Base-by-base conservation (phyloP, 345 rosid genomes). In the Eucalyptus decipiens region DNA sequence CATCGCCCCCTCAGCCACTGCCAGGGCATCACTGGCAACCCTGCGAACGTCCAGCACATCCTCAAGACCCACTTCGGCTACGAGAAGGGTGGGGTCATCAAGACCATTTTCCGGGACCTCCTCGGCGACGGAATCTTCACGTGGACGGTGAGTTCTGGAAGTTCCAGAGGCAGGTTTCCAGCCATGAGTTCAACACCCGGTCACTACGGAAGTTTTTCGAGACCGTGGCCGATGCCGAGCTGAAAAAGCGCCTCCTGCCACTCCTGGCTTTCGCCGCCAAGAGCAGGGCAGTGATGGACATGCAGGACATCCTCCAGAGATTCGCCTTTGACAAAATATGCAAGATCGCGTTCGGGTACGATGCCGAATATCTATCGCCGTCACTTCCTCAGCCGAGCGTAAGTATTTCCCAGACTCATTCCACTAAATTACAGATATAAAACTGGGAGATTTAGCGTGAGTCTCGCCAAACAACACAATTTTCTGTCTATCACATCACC, bases 81-180 rank as follows among this genome's bases (percentile, higher is more conserved):
- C 88, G 97, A 94, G 2, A 96, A 91, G 92, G 96, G 96, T 2
- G 30, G 91, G 8, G 91, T 93, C 21, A 93, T 91, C 92, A 92
- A 89, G 89, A 90, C 91, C 88, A 86, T 92, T 2, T 94, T 94
- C 30, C 7, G 14, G 80, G 94, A 95, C 30, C 67, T 93, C 42
- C 90, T 96, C 56, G 95, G 98, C 49, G 92, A 94, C 52, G 96
- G 96, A 28, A 94, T 96, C 86, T 94, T 95, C 92, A 93, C 11
- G 87, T 91, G 0, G 96, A 95, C 89, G 89, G 69, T 2, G 96
- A 92, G 56, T 37, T 88, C 60, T 94, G 98, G 96, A 92, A 87
- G 86, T 89, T 86, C 85, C 94, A 92, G 37, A 92, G 98, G 90
- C 94, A 91, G 37, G 88, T 89, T 40, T 88, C 92, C 87, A 91